phyloP scores from a whole-genome alignment of 1,284 basidiomycete genomes.

The Rhodotorula mucilaginosa region DNA sequence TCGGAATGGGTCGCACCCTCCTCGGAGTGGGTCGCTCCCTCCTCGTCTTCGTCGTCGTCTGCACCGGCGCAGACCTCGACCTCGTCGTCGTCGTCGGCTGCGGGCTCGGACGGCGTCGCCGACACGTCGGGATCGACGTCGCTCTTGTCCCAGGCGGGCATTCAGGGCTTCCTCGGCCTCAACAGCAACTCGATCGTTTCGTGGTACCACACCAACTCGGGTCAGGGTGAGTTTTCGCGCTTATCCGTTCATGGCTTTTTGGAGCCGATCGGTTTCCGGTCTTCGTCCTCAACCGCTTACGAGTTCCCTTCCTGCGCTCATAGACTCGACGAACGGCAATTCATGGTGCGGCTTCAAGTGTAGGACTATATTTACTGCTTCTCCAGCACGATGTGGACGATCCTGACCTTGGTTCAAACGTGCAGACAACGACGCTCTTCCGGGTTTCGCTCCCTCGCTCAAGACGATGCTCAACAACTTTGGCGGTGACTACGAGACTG shows the following conservation, averaged over 20 bases:
- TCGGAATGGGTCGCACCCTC: constrained; percentile 1
- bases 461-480: constrained; percentile 34
- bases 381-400: neutral
- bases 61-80: neutral
- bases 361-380: too few relatives aligned
- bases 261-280: neutral
- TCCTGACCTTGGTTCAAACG: neutral
- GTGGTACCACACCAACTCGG: constrained; percentile 36
- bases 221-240: constrained; percentile 29
- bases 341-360: neutral
- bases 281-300: neutral
- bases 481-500: constrained; percentile 21
- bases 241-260: neutral
- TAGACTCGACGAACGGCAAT: neutral
- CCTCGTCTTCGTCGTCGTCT: neutral
- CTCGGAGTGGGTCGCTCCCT: too few relatives aligned
- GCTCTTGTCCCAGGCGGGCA: constrained; percentile 18
- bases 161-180: constrained; percentile 27
- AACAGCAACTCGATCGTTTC: constrained; percentile 23
- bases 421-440: constrained; percentile 22
- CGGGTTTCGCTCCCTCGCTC: constrained; percentile 31
- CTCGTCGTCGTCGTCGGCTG: neutral
- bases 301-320: neutral
- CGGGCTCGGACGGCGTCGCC: constrained; percentile 19
- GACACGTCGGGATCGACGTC: constrained; percentile 15